A percentile compares a stretch with the other conserved stretches of the same genome.
Evolutionary conservation across 2,329 filamentous ascomycete species (phyloP).

Genomic region (Penicillium sclerotiorum): DNA sequence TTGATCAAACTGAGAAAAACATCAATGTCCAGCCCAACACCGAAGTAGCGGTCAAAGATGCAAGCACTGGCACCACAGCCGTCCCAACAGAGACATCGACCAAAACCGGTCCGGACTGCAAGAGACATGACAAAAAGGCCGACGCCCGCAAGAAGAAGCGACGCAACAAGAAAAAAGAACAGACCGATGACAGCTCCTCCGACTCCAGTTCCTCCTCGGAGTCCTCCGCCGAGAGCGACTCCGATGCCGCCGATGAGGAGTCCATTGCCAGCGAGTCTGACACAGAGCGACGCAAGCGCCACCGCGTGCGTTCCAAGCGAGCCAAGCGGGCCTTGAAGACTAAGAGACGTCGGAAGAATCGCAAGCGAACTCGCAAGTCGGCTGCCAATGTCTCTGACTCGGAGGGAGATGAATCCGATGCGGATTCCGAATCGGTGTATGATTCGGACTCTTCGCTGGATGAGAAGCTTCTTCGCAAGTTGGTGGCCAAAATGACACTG

Average conservation of each 20-base stretch:
- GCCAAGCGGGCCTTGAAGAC: constrained; percentile 34
- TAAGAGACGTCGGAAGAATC: constrained; percentile 33
- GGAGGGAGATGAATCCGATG: constrained; percentile 25
- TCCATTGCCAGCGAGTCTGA: constrained; percentile 25
- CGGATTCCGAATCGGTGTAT: constrained; percentile 30
- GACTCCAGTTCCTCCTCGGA: constrained; percentile 24
- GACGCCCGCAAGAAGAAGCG: constrained; percentile 15
- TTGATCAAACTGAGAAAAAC: constrained; percentile 26
- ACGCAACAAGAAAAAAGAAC: constrained; percentile 25
- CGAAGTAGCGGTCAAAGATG: constrained; percentile 26
- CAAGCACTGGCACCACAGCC: constrained; percentile 21
- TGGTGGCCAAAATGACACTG: constrained; percentile 35
- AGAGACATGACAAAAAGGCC: constrained; percentile 30
- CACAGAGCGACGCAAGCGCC: constrained; percentile 31
- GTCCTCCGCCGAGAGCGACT: constrained; percentile 24
- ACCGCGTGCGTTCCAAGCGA: constrained; percentile 43
- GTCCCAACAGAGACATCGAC: constrained; percentile 26
- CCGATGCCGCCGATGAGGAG: constrained; percentile 21
- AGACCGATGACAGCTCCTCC: constrained; percentile 15
- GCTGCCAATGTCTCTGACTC: constrained; percentile 20
- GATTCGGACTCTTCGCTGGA: constrained; percentile 34
- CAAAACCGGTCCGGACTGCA: constrained; percentile 32
- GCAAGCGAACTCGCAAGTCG: constrained; percentile 43
- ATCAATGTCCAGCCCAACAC: constrained; percentile 14
- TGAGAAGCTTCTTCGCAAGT: constrained; percentile 35